Evolutionary conservation across 768 basidiomycete genomes (phyloP), one percentile per base, ranked within the genome.

Genomic region (Rhizopogon sp.): DNA sequence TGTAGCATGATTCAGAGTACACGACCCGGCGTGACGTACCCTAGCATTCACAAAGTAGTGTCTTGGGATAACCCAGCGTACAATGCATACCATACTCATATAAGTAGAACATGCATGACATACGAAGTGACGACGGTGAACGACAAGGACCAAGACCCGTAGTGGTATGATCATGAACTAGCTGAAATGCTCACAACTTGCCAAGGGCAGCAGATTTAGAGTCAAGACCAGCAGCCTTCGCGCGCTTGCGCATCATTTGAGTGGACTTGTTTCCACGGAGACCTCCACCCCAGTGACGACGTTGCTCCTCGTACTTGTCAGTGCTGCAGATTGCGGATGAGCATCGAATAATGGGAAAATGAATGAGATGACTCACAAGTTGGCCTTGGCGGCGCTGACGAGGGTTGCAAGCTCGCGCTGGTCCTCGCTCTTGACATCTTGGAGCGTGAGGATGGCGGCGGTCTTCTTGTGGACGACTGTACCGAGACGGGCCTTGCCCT

Each of bases 391-490:
- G 57, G 96, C 94, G 64, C 85, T 87, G 68, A 98, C 80, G 66
- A 98, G 81, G 61, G 89, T 98, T 42, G 93, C 87, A 53, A 98
- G 87, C 58, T 98, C 95, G 58, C 90, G 86, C 69, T 87, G 79
- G 76, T 98, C 96, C 76, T 98, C 96, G 70, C 86, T 88, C 76
- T 84, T 85, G 66, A 99, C 96, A 22, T 99, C 96, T 75, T 94
- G 90, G 56, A 99, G 73, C 40, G 90, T 88, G 53, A 97, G 75
- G 52, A 95, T 88, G 52, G 95, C 88, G 44, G 94, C 87, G 50
- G 94, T 98, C 85, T 98, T 98, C 86, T 97, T 97, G 83, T 97
- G 92, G 40, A 95, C 93, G 58, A 98, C 93, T 6, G 95, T 93
- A 64, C 96, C 96, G 66, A 98, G 91, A 70, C 96, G 91, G 54